Base-by-base conservation (phyloP, 768 basidiomycete species). In the Phanerodontia chrysosporium region DNA sequence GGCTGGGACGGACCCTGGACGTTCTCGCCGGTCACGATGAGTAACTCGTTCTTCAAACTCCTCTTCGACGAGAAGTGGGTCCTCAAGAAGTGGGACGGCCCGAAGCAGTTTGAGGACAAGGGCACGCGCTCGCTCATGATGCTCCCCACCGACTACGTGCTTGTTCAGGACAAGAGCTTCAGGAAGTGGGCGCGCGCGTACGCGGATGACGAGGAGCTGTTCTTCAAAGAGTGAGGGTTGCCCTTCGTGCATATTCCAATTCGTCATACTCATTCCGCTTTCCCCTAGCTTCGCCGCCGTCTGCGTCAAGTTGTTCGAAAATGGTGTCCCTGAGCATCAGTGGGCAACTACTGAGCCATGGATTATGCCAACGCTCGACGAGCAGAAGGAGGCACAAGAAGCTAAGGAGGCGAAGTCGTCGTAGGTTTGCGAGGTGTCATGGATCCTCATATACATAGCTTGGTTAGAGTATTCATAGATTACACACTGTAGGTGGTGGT, bases 31-130 rank as follows among this genome's bases (percentile, higher is more conserved):
- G 91, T 84, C 22, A 91, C 91, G 2, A 71, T 95, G 66, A 88
- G 89, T 44, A 95, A 95, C 72, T 91, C 92, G 68, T 95, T 78
- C 77, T 95, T 76, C 83, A 86, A 85, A 66, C 83, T 98, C 27
- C 80, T 99, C 58, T 84, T 93, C 66, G 81, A 86, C 66, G 94
- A 97, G 80, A 92, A 85, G 83, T 92, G 91, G 90, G 80, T 85
- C n/a, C 96, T 95, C 95, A 89, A 82, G 76, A 96, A 95, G 74
- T 98, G 96, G 94, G 75, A 77, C 61, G 95, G 92, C 54, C 93
- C 95, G 22, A 94, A 93, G 77, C 95, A 97, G 76, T 86, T 89
- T 58, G 86, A 90, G 74, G 96, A 98, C 77, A 95, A 93, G 83
- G 85, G 83, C 75, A 95, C 94, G 44, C 82, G 82, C 66, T 73